Evolutionary conservation across 2,329 filamentous ascomycete genomes (phyloP).

Genomic region (Phaeosphaeriaceae sp.): DNA sequence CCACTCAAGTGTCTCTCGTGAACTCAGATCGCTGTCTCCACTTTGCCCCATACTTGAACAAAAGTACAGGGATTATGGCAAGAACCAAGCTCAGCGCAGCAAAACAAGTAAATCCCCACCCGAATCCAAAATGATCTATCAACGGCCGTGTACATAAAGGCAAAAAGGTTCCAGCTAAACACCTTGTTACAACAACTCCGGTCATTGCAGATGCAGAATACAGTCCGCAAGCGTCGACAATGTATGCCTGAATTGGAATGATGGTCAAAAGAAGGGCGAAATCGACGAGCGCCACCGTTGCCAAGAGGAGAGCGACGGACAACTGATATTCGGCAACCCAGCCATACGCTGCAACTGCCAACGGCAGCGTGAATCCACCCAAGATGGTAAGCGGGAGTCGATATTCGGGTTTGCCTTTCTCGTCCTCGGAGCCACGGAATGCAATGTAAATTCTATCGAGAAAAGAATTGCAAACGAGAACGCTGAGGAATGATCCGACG

Average conservation of each 20-base stretch:
- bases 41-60: conserved; percentile 59
- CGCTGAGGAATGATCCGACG: conserved; percentile 56
- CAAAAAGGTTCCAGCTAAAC: conserved; percentile 64
- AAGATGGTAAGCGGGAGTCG: conserved; percentile 62
- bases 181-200: conserved; percentile 62
- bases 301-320: conserved; percentile 54
- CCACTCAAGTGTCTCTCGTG: conserved; percentile 41
- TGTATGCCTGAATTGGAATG: conserved; percentile 62
- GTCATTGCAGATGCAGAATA: conserved; percentile 66
- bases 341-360: conserved; percentile 58
- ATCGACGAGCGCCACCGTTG: conserved; percentile 56
- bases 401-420: conserved; percentile 59
- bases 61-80: conserved; percentile 59
- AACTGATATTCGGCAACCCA: conserved; percentile 57
- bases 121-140: conserved; percentile 58
- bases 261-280: conserved; percentile 55
- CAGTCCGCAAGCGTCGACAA: conserved; percentile 64
- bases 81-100: conserved; percentile 52
- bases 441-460: conserved; percentile 63
- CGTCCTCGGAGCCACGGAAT: conserved; percentile 52
- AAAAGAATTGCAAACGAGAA: conserved; percentile 58
- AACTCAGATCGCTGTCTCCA: conserved; percentile 63
- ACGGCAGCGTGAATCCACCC: conserved; percentile 56
- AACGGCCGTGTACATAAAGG: conserved; percentile 61
- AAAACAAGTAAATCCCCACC: conserved; percentile 59